These are phyloP conservation scores for Penicillium riverlandense DNA, from an alignment of 495 filamentous ascomycete genomes.

Conservation along the genomic window DNA sequence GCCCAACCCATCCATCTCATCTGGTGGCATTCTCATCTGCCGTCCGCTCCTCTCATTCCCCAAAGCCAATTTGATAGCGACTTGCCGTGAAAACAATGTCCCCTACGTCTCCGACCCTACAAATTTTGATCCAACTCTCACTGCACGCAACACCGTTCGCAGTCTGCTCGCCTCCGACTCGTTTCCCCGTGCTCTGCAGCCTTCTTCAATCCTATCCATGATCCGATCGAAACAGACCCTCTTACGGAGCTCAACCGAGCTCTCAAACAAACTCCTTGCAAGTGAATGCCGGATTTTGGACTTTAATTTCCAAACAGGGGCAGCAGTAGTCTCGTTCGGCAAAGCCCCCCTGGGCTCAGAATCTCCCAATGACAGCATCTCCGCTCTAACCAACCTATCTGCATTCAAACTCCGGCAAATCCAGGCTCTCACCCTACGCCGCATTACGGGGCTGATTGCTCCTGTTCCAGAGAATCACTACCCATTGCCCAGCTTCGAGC, in stretches of 20 bases:
- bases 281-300: constrained; percentile 27
- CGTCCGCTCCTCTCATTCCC: constrained; percentile 69
- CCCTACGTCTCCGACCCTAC: constrained; percentile 79
- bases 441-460: constrained; percentile 37
- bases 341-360: not conserved
- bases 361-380: not conserved
- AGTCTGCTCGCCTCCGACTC: constrained; percentile 47
- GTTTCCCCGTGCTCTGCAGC: constrained; percentile 64
- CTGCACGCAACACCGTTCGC: constrained; percentile 73
- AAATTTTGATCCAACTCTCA: constrained; percentile 73
- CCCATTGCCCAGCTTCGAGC: constrained; percentile 23
- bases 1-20: constrained; percentile 40
- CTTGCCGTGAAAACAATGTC: constrained; percentile 57
- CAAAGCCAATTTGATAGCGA: constrained; percentile 65
- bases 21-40: constrained; percentile 62
- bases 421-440: constrained; percentile 28
- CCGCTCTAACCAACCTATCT: constrained; percentile 3
- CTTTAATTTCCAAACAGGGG: constrained; percentile 31
- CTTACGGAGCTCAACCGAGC: constrained; percentile 15
- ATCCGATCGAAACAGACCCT: constrained; percentile 28
- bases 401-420: constrained; percentile 11
- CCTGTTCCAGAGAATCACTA: constrained; percentile 34
- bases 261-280: constrained; percentile 30
- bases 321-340: constrained; percentile 33
- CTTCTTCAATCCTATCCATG: constrained; percentile 53